Conservation (phyloP, 1,139 yeast genomes). For the Yamadazyma atmosphaerica region DNA sequence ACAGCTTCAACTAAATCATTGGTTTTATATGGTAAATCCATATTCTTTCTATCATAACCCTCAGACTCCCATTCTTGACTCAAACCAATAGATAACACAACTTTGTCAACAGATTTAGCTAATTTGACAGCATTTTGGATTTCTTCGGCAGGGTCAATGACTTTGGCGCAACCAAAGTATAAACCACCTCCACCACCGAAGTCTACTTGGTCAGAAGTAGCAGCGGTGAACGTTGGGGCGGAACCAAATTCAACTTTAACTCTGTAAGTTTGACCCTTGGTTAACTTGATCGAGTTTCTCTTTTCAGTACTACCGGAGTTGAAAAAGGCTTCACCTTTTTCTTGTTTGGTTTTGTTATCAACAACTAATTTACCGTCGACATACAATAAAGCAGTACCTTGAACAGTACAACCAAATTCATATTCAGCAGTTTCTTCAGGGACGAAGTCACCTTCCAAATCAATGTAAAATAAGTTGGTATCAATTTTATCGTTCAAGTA, state of each 20-base stretch:
- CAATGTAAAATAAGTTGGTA: constrained; percentile 34
- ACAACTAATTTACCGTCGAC: constrained; percentile 52
- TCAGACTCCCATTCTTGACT: constrained; percentile 38
- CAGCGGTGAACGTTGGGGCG: constrained; percentile 40
- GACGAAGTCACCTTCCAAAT: constrained; percentile 41
- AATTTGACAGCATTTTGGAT: constrained; percentile 24
- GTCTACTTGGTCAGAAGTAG: constrained; percentile 16
- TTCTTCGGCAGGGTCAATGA: constrained; percentile 22
- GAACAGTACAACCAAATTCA: constrained; percentile 49
- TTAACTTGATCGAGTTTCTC: constrained; percentile 34
- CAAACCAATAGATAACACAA: constrained; percentile 40
- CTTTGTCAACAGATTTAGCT: constrained; percentile 37
- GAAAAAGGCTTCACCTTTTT: constrained; percentile 44
- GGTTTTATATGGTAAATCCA: constrained; percentile 47
- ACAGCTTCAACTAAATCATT: constrained; percentile 50
- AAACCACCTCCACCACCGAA: constrained; percentile 32
- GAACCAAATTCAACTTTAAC: constrained; percentile 54
- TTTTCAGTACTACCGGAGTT: constrained; percentile 52
- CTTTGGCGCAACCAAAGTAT: constrained; percentile 25
- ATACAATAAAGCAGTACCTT: constrained; percentile 55
- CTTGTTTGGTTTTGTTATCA: constrained; percentile 56
- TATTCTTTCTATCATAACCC: constrained; percentile 32
- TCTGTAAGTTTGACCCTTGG: constrained; percentile 42
- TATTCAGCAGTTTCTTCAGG: constrained; percentile 51
- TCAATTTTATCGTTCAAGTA: constrained; percentile 32